Evolutionary conservation across 805 yeast genomes (phyloP), one percentile per base, ranked within the genome.

Genomic region (Sugiyamaella marilandica): DNA sequence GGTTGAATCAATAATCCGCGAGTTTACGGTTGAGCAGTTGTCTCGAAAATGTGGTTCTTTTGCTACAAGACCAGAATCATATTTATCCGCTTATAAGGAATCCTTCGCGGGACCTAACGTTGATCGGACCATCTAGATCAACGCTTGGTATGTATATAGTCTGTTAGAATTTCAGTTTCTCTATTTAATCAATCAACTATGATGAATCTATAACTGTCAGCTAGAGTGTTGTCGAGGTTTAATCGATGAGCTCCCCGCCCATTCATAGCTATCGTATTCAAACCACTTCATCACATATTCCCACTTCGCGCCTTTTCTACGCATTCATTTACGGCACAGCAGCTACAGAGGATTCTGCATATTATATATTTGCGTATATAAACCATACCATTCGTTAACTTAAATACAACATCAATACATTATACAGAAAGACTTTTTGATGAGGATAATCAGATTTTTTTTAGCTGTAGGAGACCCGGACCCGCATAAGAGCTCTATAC

Each of bases 11-110:
- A 59, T 59, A 16, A 50, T 60, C 11, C 41, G 64, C 7, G 52
- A 55, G 5, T 41, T 54, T 8, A 47, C 61, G 2, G 56, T 53
- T 2, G 39, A 43, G 10, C 31, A 54, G n/a, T 37, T 60, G 47
- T 57, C 59, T 8, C 49, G 45, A 14, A 56, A 58, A 36, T 60
- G 64, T 47, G 62, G 61, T 8, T 41, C 54, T 10, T 57, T 49
- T 32, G 56, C 61, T 13, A 55, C 56, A 10, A 18, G 34, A 14
- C 55, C 60, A 8, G 49, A 50, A 19, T 34, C 56, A 8, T 58
- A 52, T 41, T 16, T 55, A 7, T 32, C 43, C 10, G 59, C 59
- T 11, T 58, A 58, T 34, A 49, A 57, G 18, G 55, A 52, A 18
- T 49, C 49, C 11, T 49, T 51, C 9, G 24, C 24, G 21, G 5